Conservation (phyloP, 2,329 filamentous ascomycete species). For the Mariannaea elegans region DNA sequence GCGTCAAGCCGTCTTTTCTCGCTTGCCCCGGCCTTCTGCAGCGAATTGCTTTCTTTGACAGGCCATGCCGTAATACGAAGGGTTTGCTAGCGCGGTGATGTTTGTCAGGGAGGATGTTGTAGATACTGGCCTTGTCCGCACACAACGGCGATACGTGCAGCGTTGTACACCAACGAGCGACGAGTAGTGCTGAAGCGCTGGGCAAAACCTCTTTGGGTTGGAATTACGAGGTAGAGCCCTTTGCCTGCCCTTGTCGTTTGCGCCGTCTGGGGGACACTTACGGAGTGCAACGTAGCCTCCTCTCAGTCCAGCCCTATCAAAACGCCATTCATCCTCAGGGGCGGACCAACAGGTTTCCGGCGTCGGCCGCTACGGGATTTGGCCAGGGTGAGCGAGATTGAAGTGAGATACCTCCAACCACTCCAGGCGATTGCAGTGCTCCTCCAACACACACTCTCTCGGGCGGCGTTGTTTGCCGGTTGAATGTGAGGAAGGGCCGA, state of each 20-base stretch:
- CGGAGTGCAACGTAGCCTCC: neutral
- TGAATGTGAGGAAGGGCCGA: conserved; percentile 14
- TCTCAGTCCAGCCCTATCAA: conserved; percentile 32
- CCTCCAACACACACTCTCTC: neutral
- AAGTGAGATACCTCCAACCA: conserved; percentile 15
- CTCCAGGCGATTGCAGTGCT: conserved; percentile 17
- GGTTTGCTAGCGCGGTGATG: conserved; percentile 20
- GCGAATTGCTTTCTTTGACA: conserved; percentile 36
- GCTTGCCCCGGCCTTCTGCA: conserved; percentile 35
- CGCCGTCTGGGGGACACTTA: neutral
- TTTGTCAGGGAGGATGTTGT: conserved; percentile 14
- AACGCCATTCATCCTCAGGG: neutral
- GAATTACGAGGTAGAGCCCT: neutral
- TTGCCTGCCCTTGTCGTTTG: neutral
- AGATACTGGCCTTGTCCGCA: conserved; percentile 2
- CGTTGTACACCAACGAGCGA: too few species aligned
- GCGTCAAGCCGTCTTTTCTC: conserved; percentile 32
- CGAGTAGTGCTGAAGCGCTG: conserved; percentile 6
- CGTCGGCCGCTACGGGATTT: conserved; percentile 19
- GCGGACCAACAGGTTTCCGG: neutral
- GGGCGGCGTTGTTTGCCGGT: neutral
- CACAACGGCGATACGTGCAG: conserved; percentile 25
- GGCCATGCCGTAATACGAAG: conserved; percentile 31
- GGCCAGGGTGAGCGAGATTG: conserved; percentile 38
- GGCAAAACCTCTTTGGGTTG: neutral